phyloP scores from a whole-genome alignment of 2,329 filamentous ascomycete genomes.

The Phialemonium atrogriseum region DNA sequence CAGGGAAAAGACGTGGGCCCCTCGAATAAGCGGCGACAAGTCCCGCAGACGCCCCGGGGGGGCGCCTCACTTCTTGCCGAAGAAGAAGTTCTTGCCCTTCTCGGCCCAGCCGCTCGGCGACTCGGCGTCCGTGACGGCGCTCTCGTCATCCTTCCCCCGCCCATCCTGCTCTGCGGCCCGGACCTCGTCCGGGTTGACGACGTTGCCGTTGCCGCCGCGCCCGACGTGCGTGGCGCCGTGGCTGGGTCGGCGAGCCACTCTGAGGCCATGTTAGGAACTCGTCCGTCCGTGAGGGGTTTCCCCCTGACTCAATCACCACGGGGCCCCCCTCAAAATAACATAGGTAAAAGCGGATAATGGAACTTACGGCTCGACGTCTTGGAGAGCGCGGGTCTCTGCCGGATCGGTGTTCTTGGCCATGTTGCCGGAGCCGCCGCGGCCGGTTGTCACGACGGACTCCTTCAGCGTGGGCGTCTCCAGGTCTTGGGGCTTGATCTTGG shows the following conservation, averaged over 20 bases:
- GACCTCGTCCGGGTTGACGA: slow-evolving; percentile 43
- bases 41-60: background rate
- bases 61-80: slow-evolving; percentile 12
- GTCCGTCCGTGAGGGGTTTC: too few species aligned
- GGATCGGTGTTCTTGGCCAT: slow-evolving; percentile 71
- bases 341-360: too few species aligned
- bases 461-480: slow-evolving; percentile 80
- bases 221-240: slow-evolving; percentile 58
- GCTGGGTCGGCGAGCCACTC: slow-evolving; percentile 46
- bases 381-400: slow-evolving; percentile 64
- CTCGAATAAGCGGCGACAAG: slow-evolving; percentile 1
- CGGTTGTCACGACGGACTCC: slow-evolving; percentile 76
- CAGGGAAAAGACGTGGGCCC: background rate
- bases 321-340: too few species aligned
- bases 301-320: too few species aligned
- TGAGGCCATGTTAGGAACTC: too few species aligned
- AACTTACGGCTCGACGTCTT: slow-evolving; percentile 70
- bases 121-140: slow-evolving; percentile 11
- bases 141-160: slow-evolving; percentile 13
- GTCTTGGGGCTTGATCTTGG: slow-evolving; percentile 47
- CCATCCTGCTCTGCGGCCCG: slow-evolving; percentile 20
- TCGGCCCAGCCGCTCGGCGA: slow-evolving; percentile 20
- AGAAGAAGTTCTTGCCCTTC: slow-evolving; percentile 16
- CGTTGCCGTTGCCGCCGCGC: slow-evolving; percentile 68
- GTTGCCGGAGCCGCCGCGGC: slow-evolving; percentile 80